These are phyloP conservation scores for Paraconiothyrium sp. DNA, from an alignment of 2,329 filamentous ascomycete species.

Conservation along the genomic window DNA sequence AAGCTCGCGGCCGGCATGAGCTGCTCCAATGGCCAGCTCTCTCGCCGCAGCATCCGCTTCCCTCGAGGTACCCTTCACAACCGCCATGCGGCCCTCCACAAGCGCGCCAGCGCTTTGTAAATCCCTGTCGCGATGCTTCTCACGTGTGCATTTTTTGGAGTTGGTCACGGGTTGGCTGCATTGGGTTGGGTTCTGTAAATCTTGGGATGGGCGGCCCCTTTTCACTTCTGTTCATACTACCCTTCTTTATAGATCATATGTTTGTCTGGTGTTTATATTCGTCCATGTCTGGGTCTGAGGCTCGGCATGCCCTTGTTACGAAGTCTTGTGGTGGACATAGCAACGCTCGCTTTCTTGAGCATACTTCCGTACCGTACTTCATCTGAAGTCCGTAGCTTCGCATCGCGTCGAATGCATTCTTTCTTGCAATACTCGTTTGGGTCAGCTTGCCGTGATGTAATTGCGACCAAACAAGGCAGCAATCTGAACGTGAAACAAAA, in stretches of 20 bases:
- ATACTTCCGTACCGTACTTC: constrained; percentile 6
- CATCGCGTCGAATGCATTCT: constrained; percentile 12
- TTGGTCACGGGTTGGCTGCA: constrained; percentile 13
- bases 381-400: constrained; percentile 11
- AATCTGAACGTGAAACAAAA: background rate
- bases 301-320: constrained; percentile 20
- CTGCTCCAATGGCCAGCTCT: constrained; percentile 51
- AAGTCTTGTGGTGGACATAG: constrained; percentile 16
- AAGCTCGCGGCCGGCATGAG: constrained; percentile 53
- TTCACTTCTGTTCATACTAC: constrained; percentile 7
- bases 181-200: background rate
- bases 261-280: constrained; percentile 21
- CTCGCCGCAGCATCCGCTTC: constrained; percentile 18
- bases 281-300: constrained; percentile 20
- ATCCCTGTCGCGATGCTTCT: background rate
- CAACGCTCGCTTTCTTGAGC: constrained; percentile 13
- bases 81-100: constrained; percentile 13
- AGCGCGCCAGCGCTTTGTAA: constrained; percentile 9
- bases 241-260: constrained; percentile 11
- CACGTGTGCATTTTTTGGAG: constrained; percentile 17
- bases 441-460: background rate
- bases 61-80: constrained; percentile 8
- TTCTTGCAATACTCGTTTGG: background rate
- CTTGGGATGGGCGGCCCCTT: background rate
- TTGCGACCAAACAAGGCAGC: background rate